Base-by-base conservation (phyloP, 495 filamentous ascomycete species). In the Neurospora hispaniola region DNA sequence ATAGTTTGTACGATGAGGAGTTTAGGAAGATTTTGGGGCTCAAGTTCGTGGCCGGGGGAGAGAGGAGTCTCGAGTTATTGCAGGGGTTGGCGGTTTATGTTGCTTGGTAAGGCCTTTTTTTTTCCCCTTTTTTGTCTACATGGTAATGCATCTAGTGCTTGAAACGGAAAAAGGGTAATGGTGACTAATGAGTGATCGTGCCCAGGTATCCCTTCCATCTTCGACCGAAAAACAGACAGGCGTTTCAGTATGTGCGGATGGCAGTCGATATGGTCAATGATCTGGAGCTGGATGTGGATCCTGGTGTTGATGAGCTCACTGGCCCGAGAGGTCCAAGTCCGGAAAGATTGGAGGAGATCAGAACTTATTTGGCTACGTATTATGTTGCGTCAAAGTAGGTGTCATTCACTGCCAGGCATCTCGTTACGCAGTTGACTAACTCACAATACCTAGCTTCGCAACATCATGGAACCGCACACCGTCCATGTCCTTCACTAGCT, bases 1-100 rank as follows among this genome's bases (percentile, higher is more conserved):
- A 83, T 42, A 83, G 81, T 46, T 73, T 86, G 40, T 86, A 86
- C 48, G 84, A 86, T 27, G 84, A 85, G 69, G 84, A 86, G 76
- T 86, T 85, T 54, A 76, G 84, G 42, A 86, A 85, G 77, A 79
- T 86, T 8, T 71, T 86, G 35, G 84, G 79, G 5, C 73, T 86
- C 48, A 86, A 86, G 75, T 85, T 85, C 46, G 84, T 86, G 2
- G 82, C 84, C 2, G 81, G 83, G 0, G 83, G 84, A 2, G 84
- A 85, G 76, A 76, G 84, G 71, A 84, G 79, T 4, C 23, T 85
- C 31, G 84, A 85, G 73, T 70, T 85, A 69, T 71, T 86, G 42
- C 83, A 84, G 72, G 84, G 84, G 35, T 69, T 85, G 70, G 74
- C 83, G 27, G 77, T 85, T 62, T 86, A 86, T 48, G 80, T 84